Percentiles rank a stretch among this genome's conserved stretches.
phyloP scores from a whole-genome alignment of 2,329 filamentous ascomycete genomes.

The Alternaria solani region DNA sequence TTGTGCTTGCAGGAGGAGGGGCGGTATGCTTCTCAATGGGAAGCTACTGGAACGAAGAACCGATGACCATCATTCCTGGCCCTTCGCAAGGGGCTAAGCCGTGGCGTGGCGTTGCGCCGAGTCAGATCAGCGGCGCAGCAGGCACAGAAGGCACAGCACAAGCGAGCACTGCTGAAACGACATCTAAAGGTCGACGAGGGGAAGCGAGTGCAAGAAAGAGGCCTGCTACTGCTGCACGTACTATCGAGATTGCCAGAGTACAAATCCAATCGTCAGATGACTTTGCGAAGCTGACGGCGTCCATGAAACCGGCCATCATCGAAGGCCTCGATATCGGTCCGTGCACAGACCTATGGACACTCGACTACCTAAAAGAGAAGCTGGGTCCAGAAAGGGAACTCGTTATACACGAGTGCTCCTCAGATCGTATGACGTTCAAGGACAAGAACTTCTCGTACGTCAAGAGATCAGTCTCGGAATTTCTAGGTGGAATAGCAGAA shows the following conservation, averaged over 20 bases:
- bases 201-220: constrained; percentile 18
- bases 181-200: constrained; percentile 20
- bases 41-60: constrained; percentile 74
- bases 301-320: constrained; percentile 70
- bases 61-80: constrained; percentile 29
- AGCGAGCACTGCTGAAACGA: constrained; percentile 13
- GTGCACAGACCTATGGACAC: constrained; percentile 73
- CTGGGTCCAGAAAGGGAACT: constrained; percentile 61
- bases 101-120: constrained; percentile 27
- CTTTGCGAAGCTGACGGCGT: constrained; percentile 67
- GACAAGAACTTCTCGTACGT: constrained; percentile 83
- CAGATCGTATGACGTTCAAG: constrained; percentile 78
- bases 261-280: constrained; percentile 61
- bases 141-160: constrained; percentile 14
- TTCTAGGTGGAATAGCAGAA: constrained; percentile 65
- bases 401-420: constrained; percentile 74
- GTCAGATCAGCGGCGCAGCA: constrained; percentile 22
- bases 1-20: constrained; percentile 78
- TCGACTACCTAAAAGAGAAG: constrained; percentile 69
- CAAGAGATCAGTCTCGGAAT: constrained; percentile 71
- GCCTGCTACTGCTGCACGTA: constrained; percentile 15
- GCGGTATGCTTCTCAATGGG: constrained; percentile 93
- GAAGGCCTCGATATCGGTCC: constrained; percentile 70
- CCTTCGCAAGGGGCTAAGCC: constrained; percentile 22
- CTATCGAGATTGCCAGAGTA: constrained; percentile 60